Evolutionary conservation across 2,329 filamentous ascomycete species (phyloP).

Genomic region (Fusarium marasasianum): DNA sequence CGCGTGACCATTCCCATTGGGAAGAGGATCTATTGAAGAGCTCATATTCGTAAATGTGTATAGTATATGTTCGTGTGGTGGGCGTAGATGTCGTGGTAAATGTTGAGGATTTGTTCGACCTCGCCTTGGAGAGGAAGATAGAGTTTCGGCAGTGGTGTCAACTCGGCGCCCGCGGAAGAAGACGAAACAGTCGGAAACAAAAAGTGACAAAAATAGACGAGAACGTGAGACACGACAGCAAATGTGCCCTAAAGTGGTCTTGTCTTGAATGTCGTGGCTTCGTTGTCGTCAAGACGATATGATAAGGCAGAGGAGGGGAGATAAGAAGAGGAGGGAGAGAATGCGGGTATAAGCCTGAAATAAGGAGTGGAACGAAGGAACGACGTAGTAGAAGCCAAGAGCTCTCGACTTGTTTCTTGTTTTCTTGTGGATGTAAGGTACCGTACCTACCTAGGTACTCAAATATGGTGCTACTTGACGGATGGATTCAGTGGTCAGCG

Average conservation of each 20-base stretch:
- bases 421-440: background rate
- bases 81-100: constrained; percentile 10
- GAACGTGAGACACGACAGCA: constrained; percentile 13
- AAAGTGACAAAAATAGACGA: background rate
- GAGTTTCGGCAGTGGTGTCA: background rate
- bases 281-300: constrained; percentile 3
- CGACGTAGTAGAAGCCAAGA: constrained; percentile 25
- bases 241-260: background rate
- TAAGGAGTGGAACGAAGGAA: background rate
- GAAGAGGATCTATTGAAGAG: constrained; percentile 42
- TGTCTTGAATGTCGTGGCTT: background rate
- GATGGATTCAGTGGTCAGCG: background rate
- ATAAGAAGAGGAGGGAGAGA: background rate
- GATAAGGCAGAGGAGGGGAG: background rate
- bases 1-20: constrained; percentile 42
- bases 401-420: constrained; percentile 21
- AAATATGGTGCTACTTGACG: background rate
- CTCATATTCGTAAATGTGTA: constrained; percentile 36
- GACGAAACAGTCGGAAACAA: background rate
- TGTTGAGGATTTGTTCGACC: constrained; percentile 8
- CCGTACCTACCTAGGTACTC: background rate
- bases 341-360: background rate
- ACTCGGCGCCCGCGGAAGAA: constrained; percentile 4
- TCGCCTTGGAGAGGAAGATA: background rate
- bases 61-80: background rate